Conservation (phyloP, 2,329 filamentous ascomycete genomes). For the Moelleriella libera region DNA sequence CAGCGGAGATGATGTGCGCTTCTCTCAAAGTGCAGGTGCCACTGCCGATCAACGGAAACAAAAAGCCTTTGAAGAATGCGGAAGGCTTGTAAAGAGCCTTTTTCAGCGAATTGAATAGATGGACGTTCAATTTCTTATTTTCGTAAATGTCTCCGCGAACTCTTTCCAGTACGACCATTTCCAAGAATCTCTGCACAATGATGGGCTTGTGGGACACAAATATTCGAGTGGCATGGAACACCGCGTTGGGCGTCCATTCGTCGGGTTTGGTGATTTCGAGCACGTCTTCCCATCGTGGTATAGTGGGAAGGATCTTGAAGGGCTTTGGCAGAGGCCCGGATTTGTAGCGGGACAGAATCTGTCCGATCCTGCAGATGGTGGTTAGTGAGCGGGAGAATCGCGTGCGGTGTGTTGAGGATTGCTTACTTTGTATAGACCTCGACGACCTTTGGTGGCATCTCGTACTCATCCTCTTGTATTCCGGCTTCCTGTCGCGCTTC, state of each 20-base stretch:
- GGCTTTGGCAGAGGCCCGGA: constrained; percentile 94
- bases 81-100: constrained; percentile 87
- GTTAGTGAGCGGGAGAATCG: constrained; percentile 2
- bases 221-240: constrained; percentile 80
- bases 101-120: constrained; percentile 85
- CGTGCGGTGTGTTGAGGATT: background rate
- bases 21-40: constrained; percentile 87
- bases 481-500: constrained; percentile 32
- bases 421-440: constrained; percentile 82
- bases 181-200: constrained; percentile 72
- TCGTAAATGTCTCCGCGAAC: constrained; percentile 93
- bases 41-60: constrained; percentile 77
- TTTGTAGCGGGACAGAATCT: constrained; percentile 85
- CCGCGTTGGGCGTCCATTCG: constrained; percentile 56
- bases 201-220: constrained; percentile 76
- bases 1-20: constrained; percentile 79
- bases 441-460: constrained; percentile 80
- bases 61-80: constrained; percentile 90
- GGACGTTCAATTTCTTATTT: constrained; percentile 87
- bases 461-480: constrained; percentile 62
- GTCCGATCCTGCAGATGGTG: constrained; percentile 48
- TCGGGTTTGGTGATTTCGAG: constrained; percentile 75
- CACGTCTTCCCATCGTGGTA: constrained; percentile 83
- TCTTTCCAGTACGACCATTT: constrained; percentile 72
- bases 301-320: constrained; percentile 88